Evolutionary conservation across 2,329 filamentous ascomycete species (phyloP), one percentile per base, ranked within the genome.

Genomic region (Dactylellina cionopaga): DNA sequence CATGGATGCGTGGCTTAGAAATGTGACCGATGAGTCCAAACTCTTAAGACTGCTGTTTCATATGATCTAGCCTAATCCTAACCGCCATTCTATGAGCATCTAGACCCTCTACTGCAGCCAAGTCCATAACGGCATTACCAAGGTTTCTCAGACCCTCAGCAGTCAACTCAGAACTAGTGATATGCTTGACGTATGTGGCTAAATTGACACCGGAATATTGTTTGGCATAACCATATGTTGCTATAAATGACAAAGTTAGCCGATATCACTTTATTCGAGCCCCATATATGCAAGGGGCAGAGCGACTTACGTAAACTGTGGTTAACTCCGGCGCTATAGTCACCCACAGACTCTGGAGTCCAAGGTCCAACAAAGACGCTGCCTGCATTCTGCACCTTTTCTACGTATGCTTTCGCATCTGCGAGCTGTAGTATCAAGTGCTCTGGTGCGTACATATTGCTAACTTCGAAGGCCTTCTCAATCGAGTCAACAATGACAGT

Each of bases 121-220:
- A 84, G 81, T 94, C 90, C 92, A 98, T 97, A 56, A 99, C 95
- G 3, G 95, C 92, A 58, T 84, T 83, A 31, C 94, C 92, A 1
- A 99, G 90, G 77, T 96, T 95, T 77, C 86, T 86, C 74, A 99
- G 83, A 19, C 95, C 95, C 77, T 96, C 86, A 15, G 89, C 87
- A 0, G 92, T 96, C 74, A 99, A 85, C 80, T 96, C 91, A 0
- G 92, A 92, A 82, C 91, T 95, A 35, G 95, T 99, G 78, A 99
- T 97, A 84, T 98, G 92, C 84, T 99, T 99, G 80, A 96, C 87
- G 82, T 97, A 99, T 1, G 94, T 98, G 29, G 88, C 92, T 4
- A 99, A 86, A 81, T 96, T 99, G 79, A 99, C 95, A 56, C 95
- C 95, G 4, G 92, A 97, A 83, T 99, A 99, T 81, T 99, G 95